phyloP scores from a whole-genome alignment of 1,284 basidiomycete species.

The Malassezia brasiliensis region DNA sequence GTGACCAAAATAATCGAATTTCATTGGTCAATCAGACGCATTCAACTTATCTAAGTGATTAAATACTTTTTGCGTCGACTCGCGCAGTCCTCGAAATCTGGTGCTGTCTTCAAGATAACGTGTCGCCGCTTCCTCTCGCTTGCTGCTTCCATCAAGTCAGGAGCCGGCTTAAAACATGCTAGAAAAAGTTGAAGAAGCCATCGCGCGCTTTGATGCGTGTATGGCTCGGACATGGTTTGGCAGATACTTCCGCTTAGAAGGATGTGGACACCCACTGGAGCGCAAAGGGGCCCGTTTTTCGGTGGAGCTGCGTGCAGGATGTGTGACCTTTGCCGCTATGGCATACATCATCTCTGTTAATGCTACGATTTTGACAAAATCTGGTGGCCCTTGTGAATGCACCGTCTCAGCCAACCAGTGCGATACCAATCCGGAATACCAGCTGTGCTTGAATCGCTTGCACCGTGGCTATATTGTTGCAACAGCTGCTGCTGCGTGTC shows the following conservation, averaged over 20 bases:
- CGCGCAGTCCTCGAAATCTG: too few species aligned
- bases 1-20: too few species aligned
- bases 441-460: slow-evolving; percentile 30
- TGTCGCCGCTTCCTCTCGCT: too few species aligned
- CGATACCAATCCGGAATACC: slow-evolving; percentile 57
- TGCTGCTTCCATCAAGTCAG: too few species aligned
- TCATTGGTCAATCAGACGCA: too few species aligned
- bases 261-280: slow-evolving; percentile 65
- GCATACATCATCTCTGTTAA: slow-evolving; percentile 56
- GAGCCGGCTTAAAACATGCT: background rate
- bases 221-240: slow-evolving; percentile 65
- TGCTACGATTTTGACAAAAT: slow-evolving; percentile 60
- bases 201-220: slow-evolving; percentile 35
- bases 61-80: too few species aligned
- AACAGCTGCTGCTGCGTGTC: slow-evolving; percentile 66
- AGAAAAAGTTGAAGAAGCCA: background rate
- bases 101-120: too few species aligned
- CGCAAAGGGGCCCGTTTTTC: slow-evolving; percentile 64
- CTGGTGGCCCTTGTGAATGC: slow-evolving; percentile 75
- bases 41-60: too few species aligned
- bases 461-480: slow-evolving; percentile 49
- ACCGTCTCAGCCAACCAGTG: slow-evolving; percentile 46
- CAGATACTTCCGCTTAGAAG: slow-evolving; percentile 72
- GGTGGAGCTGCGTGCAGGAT: slow-evolving; percentile 41
- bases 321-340: slow-evolving; percentile 46